phyloP scores from a whole-genome alignment of 805 yeast species.

The Torulaspora quercuum region DNA sequence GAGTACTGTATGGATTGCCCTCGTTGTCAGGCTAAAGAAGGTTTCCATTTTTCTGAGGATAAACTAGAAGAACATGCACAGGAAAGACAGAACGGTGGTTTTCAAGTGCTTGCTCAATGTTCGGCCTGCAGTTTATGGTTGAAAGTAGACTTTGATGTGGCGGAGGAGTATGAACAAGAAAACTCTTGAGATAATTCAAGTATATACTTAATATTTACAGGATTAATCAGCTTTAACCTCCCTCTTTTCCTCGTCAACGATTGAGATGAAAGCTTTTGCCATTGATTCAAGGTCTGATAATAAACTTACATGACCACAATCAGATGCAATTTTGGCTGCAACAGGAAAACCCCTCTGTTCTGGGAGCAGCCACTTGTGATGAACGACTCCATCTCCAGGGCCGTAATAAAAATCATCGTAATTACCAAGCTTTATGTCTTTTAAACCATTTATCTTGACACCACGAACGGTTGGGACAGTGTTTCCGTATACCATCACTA shows the following conservation, averaged over 20 bases:
- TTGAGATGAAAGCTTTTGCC: conserved; percentile 65
- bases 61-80: conserved; percentile 51
- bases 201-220: conserved; percentile 1
- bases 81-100: conserved; percentile 45
- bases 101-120: conserved; percentile 75
- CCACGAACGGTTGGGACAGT: conserved; percentile 83
- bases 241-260: conserved; percentile 53
- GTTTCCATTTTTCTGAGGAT: conserved; percentile 58
- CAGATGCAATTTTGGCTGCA: conserved; percentile 61
- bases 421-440: conserved; percentile 66
- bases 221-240: not conserved
- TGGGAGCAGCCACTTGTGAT: conserved; percentile 79
- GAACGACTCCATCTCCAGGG: conserved; percentile 91
- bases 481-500: conserved; percentile 78
- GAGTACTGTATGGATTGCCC: conserved; percentile 55
- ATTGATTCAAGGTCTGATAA: conserved; percentile 70
- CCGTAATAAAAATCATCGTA: conserved; percentile 79
- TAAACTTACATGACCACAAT: conserved; percentile 73
- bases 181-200: not conserved
- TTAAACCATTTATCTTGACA: conserved; percentile 56
- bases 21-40: conserved; percentile 50
- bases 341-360: conserved; percentile 68
- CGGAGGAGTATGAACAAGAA: conserved; percentile 26
- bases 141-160: conserved; percentile 56
- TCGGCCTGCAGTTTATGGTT: conserved; percentile 83